These are phyloP conservation scores for Geotrichum carabidarum DNA, from an alignment of 1,139 yeast species.

Conservation along the genomic window DNA sequence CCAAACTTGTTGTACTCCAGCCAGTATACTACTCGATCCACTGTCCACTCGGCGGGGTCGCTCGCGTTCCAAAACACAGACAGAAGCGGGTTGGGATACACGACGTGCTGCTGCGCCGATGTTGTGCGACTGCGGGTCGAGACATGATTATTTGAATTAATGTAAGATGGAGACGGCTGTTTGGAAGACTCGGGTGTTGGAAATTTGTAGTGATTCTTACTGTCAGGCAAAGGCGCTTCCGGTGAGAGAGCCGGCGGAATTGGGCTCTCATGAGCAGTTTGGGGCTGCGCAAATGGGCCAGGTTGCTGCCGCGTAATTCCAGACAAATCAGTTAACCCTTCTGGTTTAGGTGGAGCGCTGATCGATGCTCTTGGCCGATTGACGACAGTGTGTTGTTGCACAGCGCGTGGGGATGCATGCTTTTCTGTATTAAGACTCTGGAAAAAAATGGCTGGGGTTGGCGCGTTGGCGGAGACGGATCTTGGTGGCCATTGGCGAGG, in stretches of 20 bases:
- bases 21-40: slow-evolving; percentile 65
- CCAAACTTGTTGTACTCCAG: slow-evolving; percentile 62
- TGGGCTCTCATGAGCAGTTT: background rate
- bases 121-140: slow-evolving; percentile 18
- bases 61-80: slow-evolving; percentile 31
- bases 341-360: no score
- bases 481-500: background rate
- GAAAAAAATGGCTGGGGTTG: background rate
- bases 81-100: slow-evolving; percentile 20
- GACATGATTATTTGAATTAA: slow-evolving; percentile 12
- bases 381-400: no score
- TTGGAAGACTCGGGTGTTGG: background rate
- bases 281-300: no score
- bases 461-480: background rate
- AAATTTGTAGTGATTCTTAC: background rate
- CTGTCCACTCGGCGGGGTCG: slow-evolving; percentile 57
- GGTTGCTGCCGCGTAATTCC: background rate
- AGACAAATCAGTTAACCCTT: background rate
- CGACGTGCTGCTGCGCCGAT: slow-evolving; percentile 22
- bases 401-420: no score
- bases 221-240: no score
- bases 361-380: no score
- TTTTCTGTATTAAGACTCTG: background rate
- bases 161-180: background rate
- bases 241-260: background rate